These are phyloP conservation scores for Obba rivulosa DNA, from an alignment of 768 basidiomycete genomes.

Conservation along the genomic window DNA sequence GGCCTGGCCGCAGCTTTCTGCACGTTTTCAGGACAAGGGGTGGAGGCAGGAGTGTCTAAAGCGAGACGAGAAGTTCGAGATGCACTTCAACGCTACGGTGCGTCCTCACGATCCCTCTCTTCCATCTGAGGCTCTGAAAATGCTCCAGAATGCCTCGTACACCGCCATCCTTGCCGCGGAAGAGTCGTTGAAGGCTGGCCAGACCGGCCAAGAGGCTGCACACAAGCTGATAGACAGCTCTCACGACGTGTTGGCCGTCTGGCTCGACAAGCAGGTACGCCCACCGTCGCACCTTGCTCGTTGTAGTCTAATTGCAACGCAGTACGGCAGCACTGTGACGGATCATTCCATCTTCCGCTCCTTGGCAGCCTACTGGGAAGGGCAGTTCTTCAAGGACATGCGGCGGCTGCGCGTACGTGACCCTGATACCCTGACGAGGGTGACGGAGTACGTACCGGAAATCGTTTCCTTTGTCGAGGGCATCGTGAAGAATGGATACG, in stretches of 20 bases:
- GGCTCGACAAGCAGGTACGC: conserved; percentile 70
- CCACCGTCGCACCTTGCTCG: background rate
- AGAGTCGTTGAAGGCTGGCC: conserved; percentile 34
- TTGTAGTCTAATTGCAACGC: conserved; percentile 6
- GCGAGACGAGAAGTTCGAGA: conserved; percentile 88
- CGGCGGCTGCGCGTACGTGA: conserved; percentile 75
- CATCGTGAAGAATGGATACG: conserved; percentile 85
- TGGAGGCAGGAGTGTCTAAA: conserved; percentile 71
- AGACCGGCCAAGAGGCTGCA: conserved; percentile 39
- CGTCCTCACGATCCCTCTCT: conserved; percentile 22
- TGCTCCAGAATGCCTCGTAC: conserved; percentile 39
- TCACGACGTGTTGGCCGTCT: conserved; percentile 67
- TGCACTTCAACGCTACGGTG: conserved; percentile 81
- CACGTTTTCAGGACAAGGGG: conserved; percentile 41
- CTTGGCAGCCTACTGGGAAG: conserved; percentile 85
- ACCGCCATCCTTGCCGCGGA: conserved; percentile 52
- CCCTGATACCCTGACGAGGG: conserved; percentile 89
- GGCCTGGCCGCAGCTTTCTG: conserved; percentile 48
- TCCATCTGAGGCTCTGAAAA: background rate
- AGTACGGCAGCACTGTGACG: conserved; percentile 78
- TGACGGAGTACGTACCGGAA: conserved; percentile 96
- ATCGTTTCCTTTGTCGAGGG: conserved; percentile 84
- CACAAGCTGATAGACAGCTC: conserved; percentile 65
- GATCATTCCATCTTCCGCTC: conserved; percentile 83
- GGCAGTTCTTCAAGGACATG: conserved; percentile 91